A percentile compares a stretch with the other conserved stretches of the same genome.
These are phyloP conservation scores for Lepidium campestre DNA, from an alignment of 441 rosid species.

Conservation along the genomic window DNA sequence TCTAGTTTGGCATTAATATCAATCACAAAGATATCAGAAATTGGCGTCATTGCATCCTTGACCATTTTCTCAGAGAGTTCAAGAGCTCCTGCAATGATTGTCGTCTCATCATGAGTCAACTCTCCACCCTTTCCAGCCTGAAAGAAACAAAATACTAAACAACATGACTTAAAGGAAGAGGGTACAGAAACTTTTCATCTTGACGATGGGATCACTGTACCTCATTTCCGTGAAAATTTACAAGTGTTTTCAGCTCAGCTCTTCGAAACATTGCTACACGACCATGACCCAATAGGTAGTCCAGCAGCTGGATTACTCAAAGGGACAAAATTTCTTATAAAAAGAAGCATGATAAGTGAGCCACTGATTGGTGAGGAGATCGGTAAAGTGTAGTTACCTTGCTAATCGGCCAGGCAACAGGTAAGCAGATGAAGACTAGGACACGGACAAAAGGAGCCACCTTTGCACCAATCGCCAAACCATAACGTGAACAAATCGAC, in stretches of 20 bases:
- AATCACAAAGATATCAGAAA: conserved; percentile 66
- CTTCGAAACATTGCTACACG: conserved; percentile 73
- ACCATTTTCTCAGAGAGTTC: conserved; percentile 80
- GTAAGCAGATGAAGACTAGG: conserved; percentile 76
- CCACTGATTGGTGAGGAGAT: neutral
- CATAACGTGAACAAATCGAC: conserved; percentile 74
- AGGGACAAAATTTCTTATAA: neutral
- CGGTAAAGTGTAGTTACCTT: conserved; percentile 43
- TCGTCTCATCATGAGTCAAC: conserved; percentile 81
- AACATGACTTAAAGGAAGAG: conserved; percentile 28
- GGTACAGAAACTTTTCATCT: conserved; percentile 4
- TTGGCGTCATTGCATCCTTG: conserved; percentile 81
- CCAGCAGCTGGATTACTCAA: conserved; percentile 47
- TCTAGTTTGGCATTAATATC: conserved; percentile 71
- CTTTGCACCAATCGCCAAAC: conserved; percentile 80
- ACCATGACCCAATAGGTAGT: conserved; percentile 58
- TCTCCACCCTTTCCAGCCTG: conserved; percentile 98
- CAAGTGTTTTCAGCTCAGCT: conserved; percentile 90
- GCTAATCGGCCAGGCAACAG: conserved; percentile 91
- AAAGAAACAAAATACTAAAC: conserved; percentile 2
- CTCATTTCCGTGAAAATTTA: conserved; percentile 70
- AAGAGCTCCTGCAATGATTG: conserved; percentile 92
- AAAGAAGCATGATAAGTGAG: neutral
- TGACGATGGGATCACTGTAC: conserved; percentile 25
- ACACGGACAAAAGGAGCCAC: conserved; percentile 73